Evolutionary conservation across 116 monocot genomes (phyloP).

Genomic region (Dioscorea cayenensis): DNA sequence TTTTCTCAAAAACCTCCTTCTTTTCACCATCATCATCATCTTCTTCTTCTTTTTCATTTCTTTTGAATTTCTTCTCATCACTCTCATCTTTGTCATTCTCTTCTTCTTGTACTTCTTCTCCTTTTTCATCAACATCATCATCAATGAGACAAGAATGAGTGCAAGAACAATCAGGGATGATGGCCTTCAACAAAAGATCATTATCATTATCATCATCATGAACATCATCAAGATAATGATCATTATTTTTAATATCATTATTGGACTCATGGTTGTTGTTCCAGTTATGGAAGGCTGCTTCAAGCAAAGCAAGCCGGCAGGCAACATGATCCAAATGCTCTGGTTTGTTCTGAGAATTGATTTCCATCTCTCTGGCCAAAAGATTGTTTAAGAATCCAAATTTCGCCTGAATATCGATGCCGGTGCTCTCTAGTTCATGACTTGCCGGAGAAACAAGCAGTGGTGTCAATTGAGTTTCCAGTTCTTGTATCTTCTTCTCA

Average conservation of each 20-base stretch:
- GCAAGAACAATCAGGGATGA: constrained; percentile 1
- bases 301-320: background rate
- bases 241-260: too few species aligned
- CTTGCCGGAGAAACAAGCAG: background rate
- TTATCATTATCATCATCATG: too few species aligned
- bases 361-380: background rate
- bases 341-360: background rate
- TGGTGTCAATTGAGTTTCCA: background rate
- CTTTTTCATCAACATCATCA: background rate
- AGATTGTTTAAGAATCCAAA: constrained; percentile 3
- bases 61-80: background rate
- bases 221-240: too few species aligned
- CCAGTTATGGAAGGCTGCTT: constrained; percentile 1
- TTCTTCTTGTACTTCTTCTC: background rate
- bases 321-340: background rate
- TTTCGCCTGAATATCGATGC: background rate
- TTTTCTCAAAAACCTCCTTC: background rate
- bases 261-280: background rate
- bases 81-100: background rate
- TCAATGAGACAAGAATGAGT: constrained; percentile 6
- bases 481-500: constrained; percentile 4
- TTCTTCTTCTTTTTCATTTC: background rate
- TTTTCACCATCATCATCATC: background rate
- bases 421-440: background rate
- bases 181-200: background rate